Conservation (phyloP, 2,329 filamentous ascomycete species). For the Colletotrichum noveboracense region DNA sequence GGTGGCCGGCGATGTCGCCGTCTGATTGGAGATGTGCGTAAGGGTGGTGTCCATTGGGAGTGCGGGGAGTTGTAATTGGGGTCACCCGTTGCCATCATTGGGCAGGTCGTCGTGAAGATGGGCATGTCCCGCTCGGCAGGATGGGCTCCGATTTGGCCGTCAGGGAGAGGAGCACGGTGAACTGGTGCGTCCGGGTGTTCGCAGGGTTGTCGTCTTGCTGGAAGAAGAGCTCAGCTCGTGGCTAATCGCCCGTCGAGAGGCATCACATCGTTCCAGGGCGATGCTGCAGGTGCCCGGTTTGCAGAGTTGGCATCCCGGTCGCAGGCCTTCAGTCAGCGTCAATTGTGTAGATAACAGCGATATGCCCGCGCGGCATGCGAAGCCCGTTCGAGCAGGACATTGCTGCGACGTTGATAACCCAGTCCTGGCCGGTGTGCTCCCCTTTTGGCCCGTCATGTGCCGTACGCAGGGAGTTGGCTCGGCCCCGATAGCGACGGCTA, state of each 20-base stretch:
- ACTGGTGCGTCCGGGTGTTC: background rate
- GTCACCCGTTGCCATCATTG: background rate
- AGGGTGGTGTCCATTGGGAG: slow-evolving; percentile 10
- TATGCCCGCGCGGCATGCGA: background rate
- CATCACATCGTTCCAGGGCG: background rate
- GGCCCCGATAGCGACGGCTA: slow-evolving; percentile 1
- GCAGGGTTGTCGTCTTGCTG: background rate
- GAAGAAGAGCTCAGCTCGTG: background rate
- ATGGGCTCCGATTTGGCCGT: background rate
- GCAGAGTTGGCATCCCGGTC: background rate
- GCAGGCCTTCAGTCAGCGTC: background rate
- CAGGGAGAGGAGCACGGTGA: background rate
- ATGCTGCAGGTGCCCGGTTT: slow-evolving; percentile 6
- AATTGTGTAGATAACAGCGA: background rate
- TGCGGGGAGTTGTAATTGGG: slow-evolving; percentile 18
- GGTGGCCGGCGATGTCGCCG: slow-evolving; percentile 4
- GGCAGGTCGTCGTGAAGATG: background rate
- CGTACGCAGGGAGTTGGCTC: background rate
- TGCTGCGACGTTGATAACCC: background rate
- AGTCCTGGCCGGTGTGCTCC: background rate
- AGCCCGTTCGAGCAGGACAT: background rate
- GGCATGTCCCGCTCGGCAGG: background rate
- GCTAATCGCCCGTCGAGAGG: background rate
- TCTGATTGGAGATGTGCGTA: slow-evolving; percentile 6
- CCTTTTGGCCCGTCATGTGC: slow-evolving; percentile 9